Conservation (phyloP, 208 protist genomes). For the Leptomonas seymouri region DNA sequence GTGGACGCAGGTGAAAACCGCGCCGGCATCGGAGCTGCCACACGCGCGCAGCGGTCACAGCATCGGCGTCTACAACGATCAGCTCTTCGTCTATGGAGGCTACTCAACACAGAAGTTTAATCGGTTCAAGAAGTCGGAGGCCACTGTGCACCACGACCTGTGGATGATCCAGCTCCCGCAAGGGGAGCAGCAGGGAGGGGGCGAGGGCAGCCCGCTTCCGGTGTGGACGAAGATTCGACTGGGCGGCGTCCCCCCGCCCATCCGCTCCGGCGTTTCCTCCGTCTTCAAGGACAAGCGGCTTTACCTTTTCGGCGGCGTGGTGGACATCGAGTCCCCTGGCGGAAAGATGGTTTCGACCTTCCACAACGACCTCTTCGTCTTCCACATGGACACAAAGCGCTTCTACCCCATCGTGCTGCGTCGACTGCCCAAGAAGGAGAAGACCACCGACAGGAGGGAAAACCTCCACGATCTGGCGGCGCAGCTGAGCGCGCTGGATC, state of each 20-base stretch:
- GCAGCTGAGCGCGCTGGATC: constrained; percentile 65
- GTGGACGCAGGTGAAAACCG: constrained; percentile 61
- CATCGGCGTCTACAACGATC: constrained; percentile 85
- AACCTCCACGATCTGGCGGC: constrained; percentile 53
- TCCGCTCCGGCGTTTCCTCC: constrained; percentile 69
- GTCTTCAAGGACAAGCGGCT: constrained; percentile 82
- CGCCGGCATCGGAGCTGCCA: constrained; percentile 46
- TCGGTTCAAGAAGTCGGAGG: constrained; percentile 88
- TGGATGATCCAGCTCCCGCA: constrained; percentile 71
- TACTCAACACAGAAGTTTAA: constrained; percentile 90
- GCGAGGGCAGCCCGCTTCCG: constrained; percentile 23
- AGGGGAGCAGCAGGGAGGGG: neutral
- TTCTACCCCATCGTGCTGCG: constrained; percentile 90
- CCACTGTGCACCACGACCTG: constrained; percentile 90
- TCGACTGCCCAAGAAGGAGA: constrained; percentile 20
- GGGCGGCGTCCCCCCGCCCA: constrained; percentile 85
- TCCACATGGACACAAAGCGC: constrained; percentile 89
- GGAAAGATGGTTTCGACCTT: constrained; percentile 90
- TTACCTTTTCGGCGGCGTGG: constrained; percentile 91
- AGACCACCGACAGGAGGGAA: constrained; percentile 6
- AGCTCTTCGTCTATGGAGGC: constrained; percentile 89
- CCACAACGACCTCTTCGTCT: constrained; percentile 90
- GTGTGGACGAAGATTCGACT: constrained; percentile 82
- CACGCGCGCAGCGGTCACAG: constrained; percentile 82
- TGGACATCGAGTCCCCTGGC: constrained; percentile 87